Evolutionary conservation across 768 basidiomycete genomes (phyloP).

Genomic region (Suillus hirtellus): DNA sequence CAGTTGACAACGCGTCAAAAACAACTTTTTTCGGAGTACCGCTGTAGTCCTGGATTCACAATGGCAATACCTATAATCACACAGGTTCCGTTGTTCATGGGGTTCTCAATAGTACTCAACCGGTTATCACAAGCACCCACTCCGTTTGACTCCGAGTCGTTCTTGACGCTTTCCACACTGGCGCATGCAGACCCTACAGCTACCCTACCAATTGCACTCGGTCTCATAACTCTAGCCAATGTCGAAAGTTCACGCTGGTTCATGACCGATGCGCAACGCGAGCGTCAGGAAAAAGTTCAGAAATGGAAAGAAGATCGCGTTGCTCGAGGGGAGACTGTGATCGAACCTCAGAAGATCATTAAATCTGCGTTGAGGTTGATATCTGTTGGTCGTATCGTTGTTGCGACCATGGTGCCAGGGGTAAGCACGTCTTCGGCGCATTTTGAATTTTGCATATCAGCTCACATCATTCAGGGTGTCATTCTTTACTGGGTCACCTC

Average conservation of each 20-base stretch:
- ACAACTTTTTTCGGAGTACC: constrained; percentile 59
- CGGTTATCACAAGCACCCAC: constrained; percentile 56
- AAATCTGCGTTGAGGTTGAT: constrained; percentile 56
- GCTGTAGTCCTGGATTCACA: constrained; percentile 56
- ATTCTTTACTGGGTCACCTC: constrained; percentile 79
- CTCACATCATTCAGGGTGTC: constrained; percentile 43
- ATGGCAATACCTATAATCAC: constrained; percentile 61
- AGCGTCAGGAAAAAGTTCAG: constrained; percentile 49
- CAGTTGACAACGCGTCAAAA: constrained; percentile 57
- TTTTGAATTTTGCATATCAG: neutral
- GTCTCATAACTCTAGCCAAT: constrained; percentile 75
- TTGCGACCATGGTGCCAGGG: constrained; percentile 71
- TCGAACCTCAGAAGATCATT: constrained; percentile 50
- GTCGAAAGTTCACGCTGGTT: constrained; percentile 80
- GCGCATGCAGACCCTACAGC: constrained; percentile 71
- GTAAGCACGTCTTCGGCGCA: constrained; percentile 38
- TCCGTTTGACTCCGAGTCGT: constrained; percentile 75
- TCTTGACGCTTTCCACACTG: constrained; percentile 71
- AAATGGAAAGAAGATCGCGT: constrained; percentile 46
- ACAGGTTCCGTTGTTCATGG: constrained; percentile 74
- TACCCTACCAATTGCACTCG: constrained; percentile 67
- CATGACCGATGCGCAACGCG: constrained; percentile 55
- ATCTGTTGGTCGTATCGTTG: constrained; percentile 65
- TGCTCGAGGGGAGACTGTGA: constrained; percentile 44
- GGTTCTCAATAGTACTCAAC: constrained; percentile 59